phyloP scores from a whole-genome alignment of 192 early-diverging fungal genomes.

The Coemansia sp. region DNA sequence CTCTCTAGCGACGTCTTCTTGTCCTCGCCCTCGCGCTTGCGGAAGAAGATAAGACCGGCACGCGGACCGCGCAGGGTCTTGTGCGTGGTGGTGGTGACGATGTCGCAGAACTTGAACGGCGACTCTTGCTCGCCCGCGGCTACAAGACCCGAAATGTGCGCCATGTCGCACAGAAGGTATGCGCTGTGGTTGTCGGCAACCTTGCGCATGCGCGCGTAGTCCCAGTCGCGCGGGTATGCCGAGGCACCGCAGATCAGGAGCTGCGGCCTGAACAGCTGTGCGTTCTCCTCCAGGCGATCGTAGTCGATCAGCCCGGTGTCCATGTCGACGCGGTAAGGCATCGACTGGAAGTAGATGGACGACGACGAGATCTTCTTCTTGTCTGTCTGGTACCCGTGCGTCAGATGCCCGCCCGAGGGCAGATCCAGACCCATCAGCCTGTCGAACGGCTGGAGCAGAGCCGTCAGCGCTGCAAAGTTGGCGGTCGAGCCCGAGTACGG shows the following conservation, averaged over 20 bases:
- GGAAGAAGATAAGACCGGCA: constrained; percentile 99
- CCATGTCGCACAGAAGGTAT: constrained; percentile 98
- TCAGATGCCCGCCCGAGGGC: constrained; percentile 99
- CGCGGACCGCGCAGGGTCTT: constrained; percentile 99
- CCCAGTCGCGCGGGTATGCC: constrained; percentile 99
- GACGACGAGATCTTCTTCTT: constrained; percentile 99
- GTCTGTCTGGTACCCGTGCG: constrained; percentile 98
- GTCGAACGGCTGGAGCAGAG: constrained; percentile 93
- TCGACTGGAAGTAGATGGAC: constrained; percentile 99
- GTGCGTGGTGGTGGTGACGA: constrained; percentile 99
- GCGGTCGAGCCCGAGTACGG: constrained; percentile 99
- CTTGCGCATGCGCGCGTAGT: constrained; percentile 94
- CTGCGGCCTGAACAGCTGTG: constrained; percentile 94
- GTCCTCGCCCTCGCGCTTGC: constrained; percentile 65
- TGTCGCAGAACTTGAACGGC: constrained; percentile 97
- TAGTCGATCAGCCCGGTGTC: constrained; percentile 92
- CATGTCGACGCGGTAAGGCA: constrained; percentile 95
- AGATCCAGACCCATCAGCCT: constrained; percentile 99
- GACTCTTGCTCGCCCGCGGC: constrained; percentile 85
- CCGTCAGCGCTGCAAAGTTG: constrained; percentile 98
- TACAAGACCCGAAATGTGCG: constrained; percentile 96
- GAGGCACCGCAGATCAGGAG: constrained; percentile 98
- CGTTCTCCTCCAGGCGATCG: constrained; percentile 90
- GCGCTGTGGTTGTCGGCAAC: constrained; percentile 96
- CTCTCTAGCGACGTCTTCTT: constrained; percentile 89